Percentiles rank a stretch among this genome's conserved stretches.
phyloP scores from a whole-genome alignment of 768 basidiomycete species.

The Daedalea quercina region DNA sequence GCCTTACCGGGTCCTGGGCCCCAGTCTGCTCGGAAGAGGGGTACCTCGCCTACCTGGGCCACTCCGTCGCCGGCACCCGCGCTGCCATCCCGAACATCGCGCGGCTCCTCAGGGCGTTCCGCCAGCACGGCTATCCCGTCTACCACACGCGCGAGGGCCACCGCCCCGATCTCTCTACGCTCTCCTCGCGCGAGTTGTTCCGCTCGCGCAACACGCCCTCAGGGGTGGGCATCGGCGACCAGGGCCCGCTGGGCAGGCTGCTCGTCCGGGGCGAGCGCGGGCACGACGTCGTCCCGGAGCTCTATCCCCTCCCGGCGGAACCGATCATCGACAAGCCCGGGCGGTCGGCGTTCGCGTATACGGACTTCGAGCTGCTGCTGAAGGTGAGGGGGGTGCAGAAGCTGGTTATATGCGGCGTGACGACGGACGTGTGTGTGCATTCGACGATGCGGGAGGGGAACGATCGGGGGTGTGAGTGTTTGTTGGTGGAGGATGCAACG shows the following conservation, averaged over 20 bases:
- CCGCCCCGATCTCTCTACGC: slow-evolving; percentile 3
- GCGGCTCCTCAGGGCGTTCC: not conserved
- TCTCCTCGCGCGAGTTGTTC: slow-evolving; percentile 1
- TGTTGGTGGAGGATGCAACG: slow-evolving; percentile 1
- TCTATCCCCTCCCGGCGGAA: not conserved
- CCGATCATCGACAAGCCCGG: slow-evolving; percentile 7
- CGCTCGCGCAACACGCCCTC: slow-evolving; percentile 3
- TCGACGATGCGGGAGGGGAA: slow-evolving; percentile 6
- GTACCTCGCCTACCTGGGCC: not conserved
- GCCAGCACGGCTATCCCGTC: not conserved
- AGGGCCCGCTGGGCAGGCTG: slow-evolving; percentile 3
- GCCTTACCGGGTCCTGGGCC: too few relatives aligned
- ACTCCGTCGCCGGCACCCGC: not conserved
- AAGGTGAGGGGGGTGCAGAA: slow-evolving; percentile 1
- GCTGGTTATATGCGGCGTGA: slow-evolving; percentile 4
- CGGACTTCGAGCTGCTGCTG: slow-evolving; percentile 5
- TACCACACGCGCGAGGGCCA: slow-evolving; percentile 8
- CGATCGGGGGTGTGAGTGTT: not conserved
- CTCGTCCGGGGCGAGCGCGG: slow-evolving; percentile 6
- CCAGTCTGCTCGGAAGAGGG: not conserved
- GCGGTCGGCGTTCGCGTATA: slow-evolving; percentile 3
- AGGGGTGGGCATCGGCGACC: slow-evolving; percentile 4
- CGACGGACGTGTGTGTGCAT: slow-evolving; percentile 6
- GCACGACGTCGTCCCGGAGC: slow-evolving; percentile 5
- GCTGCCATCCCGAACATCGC: not conserved